These are phyloP conservation scores for Astragalus glycyphyllos DNA, from an alignment of 306 rosid genomes.

Conservation along the genomic window DNA sequence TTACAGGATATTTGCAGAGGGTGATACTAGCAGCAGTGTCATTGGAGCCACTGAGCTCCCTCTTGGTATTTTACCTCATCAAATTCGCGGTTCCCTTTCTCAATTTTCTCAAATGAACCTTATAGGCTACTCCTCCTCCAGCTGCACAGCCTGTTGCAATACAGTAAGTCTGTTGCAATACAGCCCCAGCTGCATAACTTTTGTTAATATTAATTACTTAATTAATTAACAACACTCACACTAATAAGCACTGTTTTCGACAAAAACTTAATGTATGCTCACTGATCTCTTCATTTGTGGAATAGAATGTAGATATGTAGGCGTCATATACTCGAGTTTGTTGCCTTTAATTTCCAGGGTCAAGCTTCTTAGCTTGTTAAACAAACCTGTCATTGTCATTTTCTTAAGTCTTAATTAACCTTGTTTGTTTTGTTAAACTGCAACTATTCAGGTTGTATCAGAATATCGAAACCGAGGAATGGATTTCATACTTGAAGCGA, in stretches of 20 bases:
- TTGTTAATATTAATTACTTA: no score
- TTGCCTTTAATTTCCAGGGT: not conserved
- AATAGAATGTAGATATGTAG: not conserved
- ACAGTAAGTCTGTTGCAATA: slow-evolving; percentile 59
- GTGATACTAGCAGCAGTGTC: slow-evolving; percentile 55
- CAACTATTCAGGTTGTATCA: slow-evolving; percentile 70
- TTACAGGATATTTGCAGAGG: slow-evolving; percentile 84
- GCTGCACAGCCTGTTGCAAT: slow-evolving; percentile 91
- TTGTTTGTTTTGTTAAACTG: slow-evolving; percentile 22
- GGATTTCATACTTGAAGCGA: slow-evolving; percentile 83
- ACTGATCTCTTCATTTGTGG: not conserved
- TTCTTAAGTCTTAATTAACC: no score
- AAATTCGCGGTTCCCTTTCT: slow-evolving; percentile 85
- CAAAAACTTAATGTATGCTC: not conserved
- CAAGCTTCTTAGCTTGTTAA: slow-evolving; percentile 16
- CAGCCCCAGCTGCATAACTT: no score
- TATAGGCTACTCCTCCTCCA: slow-evolving; percentile 79
- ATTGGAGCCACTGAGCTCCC: slow-evolving; percentile 71
- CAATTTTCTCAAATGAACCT: slow-evolving; percentile 94
- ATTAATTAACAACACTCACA: no score
- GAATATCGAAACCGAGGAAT: slow-evolving; percentile 74
- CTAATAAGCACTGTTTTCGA: no score
- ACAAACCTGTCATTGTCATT: slow-evolving; percentile 12
- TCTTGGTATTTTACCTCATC: slow-evolving; percentile 97
- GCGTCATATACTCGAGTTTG: not conserved